These are phyloP conservation scores for Anethum foeniculum DNA, from an alignment of 140 eudicot species.

Conservation along the genomic window DNA sequence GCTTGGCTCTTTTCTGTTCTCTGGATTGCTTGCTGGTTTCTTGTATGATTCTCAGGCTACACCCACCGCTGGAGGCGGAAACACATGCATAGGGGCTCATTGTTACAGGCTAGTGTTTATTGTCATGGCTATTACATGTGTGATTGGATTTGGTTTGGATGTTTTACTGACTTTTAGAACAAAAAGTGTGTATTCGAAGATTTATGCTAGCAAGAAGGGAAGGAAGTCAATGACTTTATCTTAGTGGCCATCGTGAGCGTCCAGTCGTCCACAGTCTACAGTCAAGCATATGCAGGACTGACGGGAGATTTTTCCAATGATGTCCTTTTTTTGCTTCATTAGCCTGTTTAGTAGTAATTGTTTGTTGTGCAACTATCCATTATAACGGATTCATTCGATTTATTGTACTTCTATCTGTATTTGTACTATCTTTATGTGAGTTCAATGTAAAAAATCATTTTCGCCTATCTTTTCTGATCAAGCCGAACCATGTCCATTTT, in stretches of 20 bases:
- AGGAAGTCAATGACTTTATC: constrained; percentile 36
- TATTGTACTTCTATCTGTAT: not conserved
- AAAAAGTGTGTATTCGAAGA: constrained; percentile 54
- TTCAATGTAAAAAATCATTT: not conserved
- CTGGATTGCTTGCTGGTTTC: constrained; percentile 85
- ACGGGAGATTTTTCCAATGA: not conserved
- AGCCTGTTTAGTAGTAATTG: not conserved
- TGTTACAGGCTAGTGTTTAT: constrained; percentile 85
- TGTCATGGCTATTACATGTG: constrained; percentile 72
- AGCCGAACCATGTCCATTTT: not conserved
- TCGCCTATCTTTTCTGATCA: not conserved
- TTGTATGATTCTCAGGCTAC: constrained; percentile 80
- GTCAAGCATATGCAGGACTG: not conserved
- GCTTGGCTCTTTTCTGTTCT: constrained; percentile 92
- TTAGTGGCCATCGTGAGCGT: constrained; percentile 11
- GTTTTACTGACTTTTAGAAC: constrained; percentile 63
- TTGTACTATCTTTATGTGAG: not conserved
- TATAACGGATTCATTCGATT: not conserved
- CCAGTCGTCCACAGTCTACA: not conserved
- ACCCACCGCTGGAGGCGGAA: constrained; percentile 64
- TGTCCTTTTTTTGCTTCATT: not conserved
- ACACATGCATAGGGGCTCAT: constrained; percentile 79
- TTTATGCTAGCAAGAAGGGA: constrained; percentile 43
- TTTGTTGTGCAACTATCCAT: not conserved
- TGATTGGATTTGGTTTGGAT: constrained; percentile 66